Conservation (phyloP, 352 stramenopile genomes). For the Saprolegnia diclina region DNA sequence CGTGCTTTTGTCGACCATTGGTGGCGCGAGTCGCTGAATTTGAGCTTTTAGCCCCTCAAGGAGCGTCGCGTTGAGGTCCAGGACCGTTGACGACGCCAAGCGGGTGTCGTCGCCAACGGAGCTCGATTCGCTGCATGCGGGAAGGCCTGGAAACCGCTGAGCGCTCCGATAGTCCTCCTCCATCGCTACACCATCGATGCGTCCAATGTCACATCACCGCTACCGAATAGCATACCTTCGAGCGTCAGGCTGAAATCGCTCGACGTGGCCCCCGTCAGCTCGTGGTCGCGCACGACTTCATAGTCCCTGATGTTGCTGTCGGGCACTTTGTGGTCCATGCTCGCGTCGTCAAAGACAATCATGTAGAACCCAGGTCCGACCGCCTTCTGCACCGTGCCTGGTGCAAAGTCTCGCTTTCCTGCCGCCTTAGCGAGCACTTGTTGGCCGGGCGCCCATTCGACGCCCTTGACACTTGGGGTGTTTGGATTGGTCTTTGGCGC, state of each 20-base stretch:
- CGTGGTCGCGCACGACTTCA: neutral
- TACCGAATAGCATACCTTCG: neutral
- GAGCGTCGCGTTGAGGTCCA: conserved; percentile 4
- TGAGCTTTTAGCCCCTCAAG: neutral
- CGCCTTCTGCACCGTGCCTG: neutral
- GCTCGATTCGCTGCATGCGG: conserved; percentile 5
- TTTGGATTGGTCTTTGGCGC: neutral
- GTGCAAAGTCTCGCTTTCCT: neutral
- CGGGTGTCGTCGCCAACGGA: neutral
- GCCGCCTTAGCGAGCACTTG: neutral
- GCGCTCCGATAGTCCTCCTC: neutral
- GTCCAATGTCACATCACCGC: neutral
- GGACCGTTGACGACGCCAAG: neutral
- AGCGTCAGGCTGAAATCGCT: neutral
- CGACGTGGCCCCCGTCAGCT: neutral
- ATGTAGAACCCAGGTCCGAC: neutral
- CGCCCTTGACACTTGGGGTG: neutral
- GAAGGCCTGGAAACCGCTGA: neutral
- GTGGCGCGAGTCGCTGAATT: neutral
- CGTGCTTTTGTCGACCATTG: neutral
- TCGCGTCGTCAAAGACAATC: conserved; percentile 7
- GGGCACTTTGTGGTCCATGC: neutral
- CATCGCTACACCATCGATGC: neutral
- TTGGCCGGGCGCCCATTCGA: neutral
- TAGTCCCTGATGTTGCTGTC: neutral